Evolutionary conservation across 2,329 filamentous ascomycete species (phyloP).

Genomic region (Botryosphaeria dothidea): DNA sequence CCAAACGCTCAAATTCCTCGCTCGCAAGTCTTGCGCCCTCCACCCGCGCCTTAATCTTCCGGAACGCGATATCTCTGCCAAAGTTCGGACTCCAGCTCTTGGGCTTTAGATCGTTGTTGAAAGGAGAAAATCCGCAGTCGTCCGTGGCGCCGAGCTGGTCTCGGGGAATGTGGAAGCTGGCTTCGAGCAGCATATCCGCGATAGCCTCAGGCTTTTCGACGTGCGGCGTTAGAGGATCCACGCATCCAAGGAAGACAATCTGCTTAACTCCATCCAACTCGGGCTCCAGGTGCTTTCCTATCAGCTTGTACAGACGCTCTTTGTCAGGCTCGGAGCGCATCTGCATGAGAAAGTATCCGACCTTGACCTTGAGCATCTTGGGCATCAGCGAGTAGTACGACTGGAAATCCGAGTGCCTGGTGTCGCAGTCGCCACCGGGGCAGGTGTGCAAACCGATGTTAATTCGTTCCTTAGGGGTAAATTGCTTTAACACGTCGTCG

Average conservation of each 20-base stretch:
- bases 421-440: slow-evolving; percentile 17
- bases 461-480: slow-evolving; percentile 9
- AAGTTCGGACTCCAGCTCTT: slow-evolving; percentile 19
- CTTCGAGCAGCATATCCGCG: slow-evolving; percentile 14
- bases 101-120: slow-evolving; percentile 19
- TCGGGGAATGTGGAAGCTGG: slow-evolving; percentile 15
- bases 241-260: slow-evolving; percentile 3
- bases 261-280: slow-evolving; percentile 7
- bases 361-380: slow-evolving; percentile 13
- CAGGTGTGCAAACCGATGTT: slow-evolving; percentile 17
- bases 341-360: slow-evolving; percentile 18
- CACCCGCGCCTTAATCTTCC: slow-evolving; percentile 13
- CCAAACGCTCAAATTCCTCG: slow-evolving; percentile 14
- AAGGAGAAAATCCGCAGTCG: slow-evolving; percentile 15
- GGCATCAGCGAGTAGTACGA: slow-evolving; percentile 15
- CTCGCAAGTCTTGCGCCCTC: slow-evolving; percentile 10
- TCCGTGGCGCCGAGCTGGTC: slow-evolving; percentile 18
- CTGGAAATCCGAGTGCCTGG: slow-evolving; percentile 16
- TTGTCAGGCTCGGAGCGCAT: slow-evolving; percentile 14
- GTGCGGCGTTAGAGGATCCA: slow-evolving; percentile 14
- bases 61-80: slow-evolving; percentile 12
- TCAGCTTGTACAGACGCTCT: slow-evolving; percentile 6
- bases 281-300: slow-evolving; percentile 12
- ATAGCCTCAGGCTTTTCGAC: slow-evolving; percentile 16
- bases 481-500: slow-evolving; percentile 15